A percentile compares a stretch with the other conserved stretches of the same genome.
Conservation (phyloP, 2,329 filamentous ascomycete species). For the Alternaria longipes region DNA sequence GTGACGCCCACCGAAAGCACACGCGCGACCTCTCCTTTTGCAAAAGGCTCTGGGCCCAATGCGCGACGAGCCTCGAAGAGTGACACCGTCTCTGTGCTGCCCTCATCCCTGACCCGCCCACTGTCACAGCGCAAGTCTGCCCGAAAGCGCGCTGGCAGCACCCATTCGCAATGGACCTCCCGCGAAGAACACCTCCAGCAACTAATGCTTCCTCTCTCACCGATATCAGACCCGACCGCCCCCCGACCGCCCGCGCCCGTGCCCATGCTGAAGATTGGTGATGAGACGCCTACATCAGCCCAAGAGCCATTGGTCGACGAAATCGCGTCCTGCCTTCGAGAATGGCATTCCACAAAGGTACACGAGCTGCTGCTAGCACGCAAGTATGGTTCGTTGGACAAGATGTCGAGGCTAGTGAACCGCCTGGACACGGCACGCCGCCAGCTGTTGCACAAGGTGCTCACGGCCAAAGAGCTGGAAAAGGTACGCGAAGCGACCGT, state of each 20-base stretch:
- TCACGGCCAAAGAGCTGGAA: slow-evolving; percentile 86
- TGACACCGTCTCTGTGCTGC: slow-evolving; percentile 37
- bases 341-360: slow-evolving; percentile 98
- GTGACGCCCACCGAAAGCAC: slow-evolving; percentile 52
- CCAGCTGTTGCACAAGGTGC: slow-evolving; percentile 91
- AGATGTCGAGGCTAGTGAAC: slow-evolving; percentile 80
- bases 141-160: slow-evolving; percentile 47
- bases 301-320: slow-evolving; percentile 95
- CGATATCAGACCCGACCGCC: slow-evolving; percentile 66
- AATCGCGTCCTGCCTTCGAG: slow-evolving; percentile 92
- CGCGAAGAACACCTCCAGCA: slow-evolving; percentile 52
- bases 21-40: slow-evolving; percentile 36
- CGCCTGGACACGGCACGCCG: slow-evolving; percentile 85
- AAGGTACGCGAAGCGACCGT: slow-evolving; percentile 86
- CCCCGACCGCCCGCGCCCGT: slow-evolving; percentile 89
- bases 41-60: slow-evolving; percentile 26
- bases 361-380: slow-evolving; percentile 88
- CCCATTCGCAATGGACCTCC: slow-evolving; percentile 51
- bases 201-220: slow-evolving; percentile 51
- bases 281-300: slow-evolving; percentile 90
- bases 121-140: slow-evolving; percentile 41
- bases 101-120: slow-evolving; percentile 36
- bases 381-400: slow-evolving; percentile 82
- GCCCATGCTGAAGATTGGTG: slow-evolving; percentile 96
- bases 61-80: slow-evolving; percentile 34